Percentiles rank a stretch among this genome's conserved stretches.
Evolutionary conservation across 208 protist genomes (phyloP).

Genomic region (Wallacemonas sp.): DNA sequence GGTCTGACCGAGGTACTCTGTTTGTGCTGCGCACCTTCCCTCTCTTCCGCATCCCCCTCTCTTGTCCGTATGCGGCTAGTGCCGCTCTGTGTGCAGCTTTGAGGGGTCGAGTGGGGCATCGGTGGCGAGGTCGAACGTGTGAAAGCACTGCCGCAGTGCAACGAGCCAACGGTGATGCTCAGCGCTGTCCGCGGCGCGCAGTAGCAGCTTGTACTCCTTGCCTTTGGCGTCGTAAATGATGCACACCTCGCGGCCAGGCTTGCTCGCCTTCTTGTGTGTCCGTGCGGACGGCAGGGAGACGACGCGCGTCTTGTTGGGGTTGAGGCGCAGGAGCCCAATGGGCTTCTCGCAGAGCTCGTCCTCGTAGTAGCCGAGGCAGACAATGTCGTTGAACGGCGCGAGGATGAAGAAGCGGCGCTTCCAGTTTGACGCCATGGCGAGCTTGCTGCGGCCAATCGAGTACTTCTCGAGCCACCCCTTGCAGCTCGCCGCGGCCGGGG

Average conservation of each 20-base stretch:
- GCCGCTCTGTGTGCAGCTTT: not conserved
- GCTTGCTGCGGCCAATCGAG: constrained; percentile 45
- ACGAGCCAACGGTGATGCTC: constrained; percentile 46
- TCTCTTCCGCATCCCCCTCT: no score
- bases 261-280: constrained; percentile 59
- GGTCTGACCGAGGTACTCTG: no score
- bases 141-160: constrained; percentile 31
- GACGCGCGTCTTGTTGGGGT: constrained; percentile 47
- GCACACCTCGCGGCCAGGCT: constrained; percentile 53
- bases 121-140: constrained; percentile 32
- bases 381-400: constrained; percentile 36
- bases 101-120: constrained; percentile 25
- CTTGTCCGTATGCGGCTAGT: no score
- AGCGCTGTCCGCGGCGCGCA: constrained; percentile 32
- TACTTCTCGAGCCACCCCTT: constrained; percentile 69
- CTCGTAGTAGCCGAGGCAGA: constrained; percentile 56
- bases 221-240: constrained; percentile 51
- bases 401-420: constrained; percentile 61
- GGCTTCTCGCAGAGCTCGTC: constrained; percentile 54
- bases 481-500: constrained; percentile 22
- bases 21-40: no score
- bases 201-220: constrained; percentile 59
- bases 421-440: constrained; percentile 54
- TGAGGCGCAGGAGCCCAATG: constrained; percentile 43
- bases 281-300: constrained; percentile 48